These are phyloP conservation scores for Pestalotiopsis sp. DNA, from an alignment of 2,329 filamentous ascomycete species.

Conservation along the genomic window DNA sequence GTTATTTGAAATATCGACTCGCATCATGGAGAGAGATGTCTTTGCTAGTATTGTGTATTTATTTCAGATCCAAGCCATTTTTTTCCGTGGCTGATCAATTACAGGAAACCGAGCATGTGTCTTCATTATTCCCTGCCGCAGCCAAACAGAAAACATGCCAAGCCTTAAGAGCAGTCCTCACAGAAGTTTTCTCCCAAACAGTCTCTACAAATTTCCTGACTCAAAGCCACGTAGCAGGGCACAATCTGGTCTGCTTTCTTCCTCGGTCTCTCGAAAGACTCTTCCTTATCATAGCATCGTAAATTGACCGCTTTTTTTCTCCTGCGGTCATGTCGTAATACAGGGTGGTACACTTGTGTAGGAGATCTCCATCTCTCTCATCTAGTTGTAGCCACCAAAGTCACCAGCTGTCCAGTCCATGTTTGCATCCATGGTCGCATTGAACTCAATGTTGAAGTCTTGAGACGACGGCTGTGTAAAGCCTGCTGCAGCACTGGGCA, in stretches of 20 bases:
- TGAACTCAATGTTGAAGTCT: slow-evolving; percentile 42
- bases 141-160: slow-evolving; percentile 3
- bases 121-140: slow-evolving; percentile 1
- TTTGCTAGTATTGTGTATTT: not conserved
- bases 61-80: not conserved
- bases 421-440: slow-evolving; percentile 22
- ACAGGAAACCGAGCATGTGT: not conserved
- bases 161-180: not conserved
- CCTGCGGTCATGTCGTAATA: not conserved
- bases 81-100: not conserved
- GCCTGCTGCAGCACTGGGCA: slow-evolving; percentile 53
- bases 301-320: not conserved
- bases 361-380: slow-evolving; percentile 14
- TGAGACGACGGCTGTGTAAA: slow-evolving; percentile 57
- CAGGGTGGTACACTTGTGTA: not conserved
- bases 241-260: slow-evolving; percentile 1
- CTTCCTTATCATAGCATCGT: slow-evolving; percentile 10
- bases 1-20: not conserved
- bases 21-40: not conserved
- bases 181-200: not conserved
- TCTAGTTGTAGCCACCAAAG: slow-evolving; percentile 22
- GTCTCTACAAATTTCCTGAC: not conserved
- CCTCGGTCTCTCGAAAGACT: not conserved
- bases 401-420: slow-evolving; percentile 34
- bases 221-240: not conserved